Base-by-base conservation (phyloP, 1,284 basidiomycete genomes). In the Apiotrichum sp. region DNA sequence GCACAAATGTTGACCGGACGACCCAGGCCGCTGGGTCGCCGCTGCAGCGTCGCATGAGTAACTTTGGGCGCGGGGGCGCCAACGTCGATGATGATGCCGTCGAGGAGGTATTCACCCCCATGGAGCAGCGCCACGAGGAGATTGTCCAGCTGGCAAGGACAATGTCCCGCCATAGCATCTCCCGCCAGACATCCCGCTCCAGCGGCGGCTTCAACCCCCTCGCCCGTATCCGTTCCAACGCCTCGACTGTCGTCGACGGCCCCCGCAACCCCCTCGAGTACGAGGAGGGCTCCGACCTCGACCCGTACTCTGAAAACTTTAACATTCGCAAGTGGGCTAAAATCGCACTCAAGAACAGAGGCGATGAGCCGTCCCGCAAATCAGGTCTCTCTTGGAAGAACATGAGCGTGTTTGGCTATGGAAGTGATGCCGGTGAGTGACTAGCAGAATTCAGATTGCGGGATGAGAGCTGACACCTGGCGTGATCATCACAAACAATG, bases 341-440 rank as follows among this genome's bases (percentile, higher is more conserved):
- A 3, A 52, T 76, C 11, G 59, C 57, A 3, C 68, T 71, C 31
- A 62, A 68, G 32, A 67, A 74, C 49, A 63, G 66, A 0, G 70
- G 74, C 34, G 60, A 65, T 9, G 22, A 22, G 22, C 66, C 66
- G 40, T 72, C 72, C 29, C 67, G 79, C 40, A 71, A 68, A 1
- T 72, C 77, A 4, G 80, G 80, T 59, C 65, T 82, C 58, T 67
- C 77, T 6, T 81, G n/a, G 11, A 41, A 41, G 40, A 14, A 14
- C 58, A 67, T 82, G 49, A 72, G 68, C 43, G 80, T 78, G 1
- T 72, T 78, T 60, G 80, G 80, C 7, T 78, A 70, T 54, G 78
- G 77, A 1, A 73, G 71, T 1, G 72, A 78, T 36, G 76, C 78
- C 3, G 69, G 71, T 69, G 53, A 59, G 70, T 65, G 0, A 10